Base-by-base conservation (phyloP, 345 rosid genomes). In the Populus alba region DNA sequence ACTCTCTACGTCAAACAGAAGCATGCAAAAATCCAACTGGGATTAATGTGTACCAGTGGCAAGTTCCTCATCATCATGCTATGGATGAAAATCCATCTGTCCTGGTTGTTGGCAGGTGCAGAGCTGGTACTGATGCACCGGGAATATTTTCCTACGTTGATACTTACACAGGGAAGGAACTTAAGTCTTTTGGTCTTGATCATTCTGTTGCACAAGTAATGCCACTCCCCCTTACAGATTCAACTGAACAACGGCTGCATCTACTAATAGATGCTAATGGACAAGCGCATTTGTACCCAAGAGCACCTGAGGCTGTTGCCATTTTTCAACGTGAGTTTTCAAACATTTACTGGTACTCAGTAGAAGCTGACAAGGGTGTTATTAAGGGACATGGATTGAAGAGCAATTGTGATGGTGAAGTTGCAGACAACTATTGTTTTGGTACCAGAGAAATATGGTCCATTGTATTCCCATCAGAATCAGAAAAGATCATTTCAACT, bases 41-140 rank as follows among this genome's bases (percentile, higher is more conserved):
- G 62, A 79, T 94, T 63, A 90, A 85, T 77, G 51, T 97, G 82
- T 94, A 89, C 79, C 93, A 87, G 78, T 97, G 99, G 98, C 97
- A 92, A 85, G 87, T 94, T 66, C 98, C 99, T 73, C 99, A 97
- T 90, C 98, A 96, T 80, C 97, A 92, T 81, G 99, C 98, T 13
- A 41, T 97, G 97, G 97, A 91, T 84, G 88, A 86, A 82, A 97
- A 97, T 82, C 99, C 99, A 66, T 90, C 97, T 63, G 91, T 94
- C 80, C 91, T 97, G 81, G 87, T 92, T 70, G 89, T 97, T 87
- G 95, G 98, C 80, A 84, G 87, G 83, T 94, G 97, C 16, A 85
- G 85, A 73, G 73, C 83, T 71, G 85, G 91, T 84, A 81, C 86
- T 76, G 85, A 84, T 86, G 86, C 97, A 18, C 88, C 84, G 0